Conservation (phyloP, 768 basidiomycete species). For the Gloeophyllum trabeum region DNA sequence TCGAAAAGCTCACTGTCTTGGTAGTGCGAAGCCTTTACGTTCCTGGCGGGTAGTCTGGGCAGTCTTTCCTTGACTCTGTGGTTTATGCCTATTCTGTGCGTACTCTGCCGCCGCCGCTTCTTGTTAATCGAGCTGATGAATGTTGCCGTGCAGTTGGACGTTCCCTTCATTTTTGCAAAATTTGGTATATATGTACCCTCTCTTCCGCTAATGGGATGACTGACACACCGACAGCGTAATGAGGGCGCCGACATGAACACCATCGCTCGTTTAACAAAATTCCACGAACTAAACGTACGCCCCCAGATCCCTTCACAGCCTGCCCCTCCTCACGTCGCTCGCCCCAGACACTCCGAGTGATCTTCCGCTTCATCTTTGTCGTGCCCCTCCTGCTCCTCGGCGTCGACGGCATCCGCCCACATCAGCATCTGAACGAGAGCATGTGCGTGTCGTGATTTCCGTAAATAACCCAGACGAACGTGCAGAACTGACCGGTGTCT, state of each 20-base stretch:
- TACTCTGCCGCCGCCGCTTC: slow-evolving; percentile 3
- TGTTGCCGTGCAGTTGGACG: slow-evolving; percentile 30
- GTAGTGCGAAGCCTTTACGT: slow-evolving; percentile 60
- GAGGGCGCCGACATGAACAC: slow-evolving; percentile 56
- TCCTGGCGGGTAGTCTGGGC: slow-evolving; percentile 59
- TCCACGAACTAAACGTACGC: slow-evolving; percentile 74
- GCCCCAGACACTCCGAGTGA: slow-evolving; percentile 50
- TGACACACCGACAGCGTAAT: slow-evolving; percentile 27
- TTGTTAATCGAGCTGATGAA: slow-evolving; percentile 6
- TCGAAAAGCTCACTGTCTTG: no score
- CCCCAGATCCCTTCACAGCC: not conserved
- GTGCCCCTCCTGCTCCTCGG: slow-evolving; percentile 56
- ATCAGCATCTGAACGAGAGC: slow-evolving; percentile 54
- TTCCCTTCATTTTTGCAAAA: slow-evolving; percentile 57
- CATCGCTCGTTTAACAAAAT: slow-evolving; percentile 65
- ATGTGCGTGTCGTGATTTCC: slow-evolving; percentile 24
- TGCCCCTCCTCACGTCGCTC: slow-evolving; percentile 2
- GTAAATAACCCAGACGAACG: not conserved
- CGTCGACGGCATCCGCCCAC: slow-evolving; percentile 53
- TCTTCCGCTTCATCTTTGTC: slow-evolving; percentile 66
- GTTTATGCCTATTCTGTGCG: slow-evolving; percentile 63
- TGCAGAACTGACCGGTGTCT: not conserved
- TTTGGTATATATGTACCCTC: no score
- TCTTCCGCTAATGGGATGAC: no score
- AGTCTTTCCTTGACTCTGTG: slow-evolving; percentile 61